A percentile compares a stretch with the other conserved stretches of the same genome.
Evolutionary conservation across 2,329 filamentous ascomycete species (phyloP).

Genomic region (Colletotrichum sp.): DNA sequence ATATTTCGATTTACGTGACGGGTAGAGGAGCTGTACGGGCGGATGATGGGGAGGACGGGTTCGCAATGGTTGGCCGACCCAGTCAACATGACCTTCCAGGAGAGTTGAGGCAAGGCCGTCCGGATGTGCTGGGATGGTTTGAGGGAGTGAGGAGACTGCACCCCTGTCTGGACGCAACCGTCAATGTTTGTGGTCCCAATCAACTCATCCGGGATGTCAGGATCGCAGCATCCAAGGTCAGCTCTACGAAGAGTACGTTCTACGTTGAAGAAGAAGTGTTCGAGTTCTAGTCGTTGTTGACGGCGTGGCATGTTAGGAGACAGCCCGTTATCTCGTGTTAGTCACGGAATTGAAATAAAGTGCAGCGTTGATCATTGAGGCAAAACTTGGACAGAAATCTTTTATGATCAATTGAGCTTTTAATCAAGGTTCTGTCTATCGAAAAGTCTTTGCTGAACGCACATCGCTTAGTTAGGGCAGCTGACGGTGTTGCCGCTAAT

Average conservation of each 20-base stretch:
- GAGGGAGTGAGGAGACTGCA: background rate
- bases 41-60: background rate
- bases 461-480: background rate
- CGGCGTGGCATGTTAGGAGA: accelerated
- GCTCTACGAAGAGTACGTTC: background rate
- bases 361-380: background rate
- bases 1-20: background rate
- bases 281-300: background rate
- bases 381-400: accelerated
- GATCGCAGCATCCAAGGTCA: background rate
- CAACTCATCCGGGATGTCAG: background rate
- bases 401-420: background rate
- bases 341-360: background rate
- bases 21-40: background rate
- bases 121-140: background rate
- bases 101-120: background rate
- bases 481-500: background rate
- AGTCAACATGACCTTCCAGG: background rate
- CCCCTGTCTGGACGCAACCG: background rate
- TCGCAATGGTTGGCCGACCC: background rate
- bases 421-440: background rate
- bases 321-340: background rate
- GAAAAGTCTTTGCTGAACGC: background rate
- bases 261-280: background rate
- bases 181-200: background rate